Evolutionary conservation across 2,329 filamentous ascomycete genomes (phyloP).

Genomic region (Didymella lethalis): DNA sequence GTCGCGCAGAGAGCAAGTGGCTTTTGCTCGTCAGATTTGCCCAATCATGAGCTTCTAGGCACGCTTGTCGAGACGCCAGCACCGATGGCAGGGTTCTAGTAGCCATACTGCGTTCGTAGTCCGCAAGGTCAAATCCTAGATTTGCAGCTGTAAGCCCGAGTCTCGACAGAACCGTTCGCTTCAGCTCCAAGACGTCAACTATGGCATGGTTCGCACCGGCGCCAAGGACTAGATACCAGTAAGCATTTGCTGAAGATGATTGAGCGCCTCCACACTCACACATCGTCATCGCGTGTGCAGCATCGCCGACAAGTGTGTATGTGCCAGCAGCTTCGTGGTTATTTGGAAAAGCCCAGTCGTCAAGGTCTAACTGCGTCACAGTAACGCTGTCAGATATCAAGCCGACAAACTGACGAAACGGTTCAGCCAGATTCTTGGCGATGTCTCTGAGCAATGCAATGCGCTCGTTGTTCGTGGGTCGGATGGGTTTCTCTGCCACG

Average conservation of each 20-base stretch:
- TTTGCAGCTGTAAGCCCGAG: not conserved
- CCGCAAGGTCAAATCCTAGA: not conserved
- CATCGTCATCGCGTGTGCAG: conserved; percentile 23
- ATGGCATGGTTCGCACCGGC: conserved; percentile 20
- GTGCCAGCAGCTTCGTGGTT: not conserved
- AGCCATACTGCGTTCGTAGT: conserved; percentile 12
- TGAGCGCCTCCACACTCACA: not conserved
- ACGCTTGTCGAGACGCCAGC: conserved; percentile 16
- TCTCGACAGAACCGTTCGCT: conserved; percentile 1
- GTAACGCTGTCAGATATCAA: conserved; percentile 8
- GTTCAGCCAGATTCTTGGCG: conserved; percentile 13
- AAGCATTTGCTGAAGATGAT: not conserved
- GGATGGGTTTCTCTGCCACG: not conserved
- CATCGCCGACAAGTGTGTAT: conserved; percentile 16
- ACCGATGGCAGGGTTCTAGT: conserved; percentile 11
- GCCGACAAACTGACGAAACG: conserved; percentile 15
- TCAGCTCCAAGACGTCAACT: conserved; percentile 13
- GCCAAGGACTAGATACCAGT: conserved; percentile 1
- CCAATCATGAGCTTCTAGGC: conserved; percentile 22
- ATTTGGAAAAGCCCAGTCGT: conserved; percentile 12
- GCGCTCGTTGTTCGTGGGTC: not conserved
- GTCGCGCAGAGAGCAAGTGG: conserved; percentile 8
- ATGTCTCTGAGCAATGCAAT: conserved; percentile 5
- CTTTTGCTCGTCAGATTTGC: conserved; percentile 7
- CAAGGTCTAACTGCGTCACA: conserved; percentile 19